Conservation (phyloP, 2,329 filamentous ascomycete genomes). For the Phialophora expanda region DNA sequence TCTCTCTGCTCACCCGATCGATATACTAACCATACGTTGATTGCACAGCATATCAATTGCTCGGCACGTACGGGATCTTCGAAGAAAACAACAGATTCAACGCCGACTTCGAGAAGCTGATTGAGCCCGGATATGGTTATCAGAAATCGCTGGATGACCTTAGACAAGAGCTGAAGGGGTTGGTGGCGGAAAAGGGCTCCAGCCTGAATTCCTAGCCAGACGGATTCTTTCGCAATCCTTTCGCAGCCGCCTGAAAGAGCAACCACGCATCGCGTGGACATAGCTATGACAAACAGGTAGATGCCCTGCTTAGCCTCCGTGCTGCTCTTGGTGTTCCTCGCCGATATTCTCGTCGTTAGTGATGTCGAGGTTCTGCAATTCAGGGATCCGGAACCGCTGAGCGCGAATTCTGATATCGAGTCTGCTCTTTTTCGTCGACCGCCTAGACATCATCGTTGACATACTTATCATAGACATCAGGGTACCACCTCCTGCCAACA, state of each 20-base stretch:
- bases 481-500: conserved; percentile 56
- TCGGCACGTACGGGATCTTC: conserved; percentile 27
- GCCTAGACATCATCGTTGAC: conserved; percentile 47
- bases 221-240: too few species aligned
- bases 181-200: conserved; percentile 1
- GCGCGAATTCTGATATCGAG: neutral
- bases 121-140: conserved; percentile 23
- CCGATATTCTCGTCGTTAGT: neutral
- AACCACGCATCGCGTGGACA: neutral
- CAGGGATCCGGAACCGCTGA: neutral
- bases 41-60: conserved; percentile 20
- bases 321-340: neutral
- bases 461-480: conserved; percentile 56
- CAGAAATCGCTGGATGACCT: conserved; percentile 20
- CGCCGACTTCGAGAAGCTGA: conserved; percentile 23
- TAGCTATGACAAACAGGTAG: too few species aligned
- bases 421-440: neutral
- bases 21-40: neutral
- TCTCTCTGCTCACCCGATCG: neutral
- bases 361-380: neutral
- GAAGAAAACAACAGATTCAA: conserved; percentile 25
- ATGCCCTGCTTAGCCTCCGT: neutral
- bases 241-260: too few species aligned
- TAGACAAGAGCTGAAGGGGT: conserved; percentile 22
- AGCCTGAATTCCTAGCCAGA: neutral